Conservation (phyloP, 768 basidiomycete genomes). For the Myochromella boudieri region DNA sequence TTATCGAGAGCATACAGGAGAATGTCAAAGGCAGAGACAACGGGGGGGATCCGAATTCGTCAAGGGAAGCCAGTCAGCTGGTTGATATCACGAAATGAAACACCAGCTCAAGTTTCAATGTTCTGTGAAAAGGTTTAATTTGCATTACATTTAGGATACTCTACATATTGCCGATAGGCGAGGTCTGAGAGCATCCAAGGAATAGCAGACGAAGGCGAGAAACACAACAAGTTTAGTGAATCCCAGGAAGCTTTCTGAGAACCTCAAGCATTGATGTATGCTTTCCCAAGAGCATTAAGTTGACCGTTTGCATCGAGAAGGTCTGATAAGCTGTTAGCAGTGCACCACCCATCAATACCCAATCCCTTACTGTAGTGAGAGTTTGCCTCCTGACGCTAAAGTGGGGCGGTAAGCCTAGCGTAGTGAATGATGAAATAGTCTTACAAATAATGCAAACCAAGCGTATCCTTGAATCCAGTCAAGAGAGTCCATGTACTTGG, state of each 20-base stretch:
- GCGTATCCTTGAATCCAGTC: constrained; percentile 45
- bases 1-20: no score
- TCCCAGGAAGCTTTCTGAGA: no score
- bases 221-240: no score
- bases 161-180: no score
- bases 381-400: constrained; percentile 19
- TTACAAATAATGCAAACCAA: constrained; percentile 43
- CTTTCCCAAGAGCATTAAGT: constrained; percentile 19
- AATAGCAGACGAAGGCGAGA: neutral
- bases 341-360: neutral
- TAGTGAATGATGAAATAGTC: neutral
- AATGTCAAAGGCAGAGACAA: no score
- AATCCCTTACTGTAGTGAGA: constrained; percentile 21
- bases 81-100: no score
- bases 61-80: no score
- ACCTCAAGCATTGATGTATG: constrained; percentile 14
- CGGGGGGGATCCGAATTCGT: no score
- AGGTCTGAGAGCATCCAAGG: neutral
- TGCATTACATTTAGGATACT: no score
- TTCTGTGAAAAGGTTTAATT: no score
- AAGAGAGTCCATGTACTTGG: constrained; percentile 39
- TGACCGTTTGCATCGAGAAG: constrained; percentile 21
- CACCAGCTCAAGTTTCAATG: no score
- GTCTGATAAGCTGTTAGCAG: constrained; percentile 2
- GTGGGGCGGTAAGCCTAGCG: no score